Conservation (phyloP, 1,284 basidiomycete genomes). For the Malassezia nana region DNA sequence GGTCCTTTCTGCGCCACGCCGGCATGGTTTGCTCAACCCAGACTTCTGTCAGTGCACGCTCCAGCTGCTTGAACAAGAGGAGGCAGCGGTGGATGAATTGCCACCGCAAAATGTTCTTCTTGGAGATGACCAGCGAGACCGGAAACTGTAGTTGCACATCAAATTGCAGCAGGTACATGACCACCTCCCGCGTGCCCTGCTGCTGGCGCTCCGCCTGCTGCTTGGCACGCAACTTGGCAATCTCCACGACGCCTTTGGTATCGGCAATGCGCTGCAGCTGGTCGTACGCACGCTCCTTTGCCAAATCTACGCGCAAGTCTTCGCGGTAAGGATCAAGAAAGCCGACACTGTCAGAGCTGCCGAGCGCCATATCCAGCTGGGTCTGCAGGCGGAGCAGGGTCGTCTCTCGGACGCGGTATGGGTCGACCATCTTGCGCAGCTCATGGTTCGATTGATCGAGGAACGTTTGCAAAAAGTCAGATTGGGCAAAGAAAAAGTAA, state of each 20-base stretch:
- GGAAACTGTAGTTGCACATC: slow-evolving; percentile 46
- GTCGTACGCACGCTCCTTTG: slow-evolving; percentile 42
- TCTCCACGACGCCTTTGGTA: slow-evolving; percentile 45
- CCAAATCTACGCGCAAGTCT: slow-evolving; percentile 41
- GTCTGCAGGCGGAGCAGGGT: slow-evolving; percentile 39
- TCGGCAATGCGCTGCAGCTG: slow-evolving; percentile 46
- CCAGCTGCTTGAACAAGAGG: slow-evolving; percentile 43
- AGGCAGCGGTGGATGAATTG: slow-evolving; percentile 43
- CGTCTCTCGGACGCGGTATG: slow-evolving; percentile 51
- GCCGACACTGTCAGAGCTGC: slow-evolving; percentile 39
- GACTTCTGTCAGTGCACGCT: slow-evolving; percentile 33
- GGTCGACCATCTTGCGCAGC: slow-evolving; percentile 39
- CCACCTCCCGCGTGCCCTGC: slow-evolving; percentile 50
- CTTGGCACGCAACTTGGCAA: slow-evolving; percentile 37
- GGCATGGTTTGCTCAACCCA: slow-evolving; percentile 36
- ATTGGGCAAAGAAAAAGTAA: slow-evolving; percentile 43
- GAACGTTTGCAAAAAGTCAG: slow-evolving; percentile 45
- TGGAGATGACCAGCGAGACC: slow-evolving; percentile 46
- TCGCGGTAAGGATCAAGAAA: slow-evolving; percentile 43
- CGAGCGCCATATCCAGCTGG: slow-evolving; percentile 44
- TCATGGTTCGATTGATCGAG: slow-evolving; percentile 41
- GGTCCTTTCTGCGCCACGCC: slow-evolving; percentile 28
- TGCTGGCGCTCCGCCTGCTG: slow-evolving; percentile 41
- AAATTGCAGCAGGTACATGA: slow-evolving; percentile 40
- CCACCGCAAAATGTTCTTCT: slow-evolving; percentile 46